Evolutionary conservation across 306 rosid species (phyloP), one percentile per base, ranked within the genome.

Genomic region (cucumber (Cucumis sativus)): DNA sequence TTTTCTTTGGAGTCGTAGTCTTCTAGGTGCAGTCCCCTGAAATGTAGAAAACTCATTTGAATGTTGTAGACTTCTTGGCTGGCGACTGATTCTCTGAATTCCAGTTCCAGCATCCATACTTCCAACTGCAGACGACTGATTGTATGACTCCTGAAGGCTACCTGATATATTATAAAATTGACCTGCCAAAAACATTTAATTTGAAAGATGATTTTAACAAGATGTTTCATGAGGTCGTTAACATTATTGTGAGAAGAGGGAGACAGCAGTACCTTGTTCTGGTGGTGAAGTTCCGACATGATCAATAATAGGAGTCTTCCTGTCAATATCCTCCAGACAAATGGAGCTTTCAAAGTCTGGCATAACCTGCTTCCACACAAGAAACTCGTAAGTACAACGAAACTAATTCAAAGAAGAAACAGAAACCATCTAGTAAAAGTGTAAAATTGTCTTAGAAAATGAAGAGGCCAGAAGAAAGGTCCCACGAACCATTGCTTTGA

Each of bases 11-110:
- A 90, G 72, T 16, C 77, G 87, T 59, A 92, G 3, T 84, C 98
- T 88, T 86, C 96, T 92, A 11, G 74, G 82, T 3, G 98, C 98
- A 59, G 40, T 66, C 43, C 88, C 90, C 73, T 87, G 88, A 16
- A 5, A 2, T 16, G 2, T 57, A 9, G 30, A 3, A 69, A 79
- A 81, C 64, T 49, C 43, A 28, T 40, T 66, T 49, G 41, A 62
- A 47, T 72, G 81, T 40, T 76, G 85, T 40, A 70, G 80, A 73
- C 20, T 80, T 73, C 40, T 85, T 37, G 49, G 65, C 21, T 51
- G 79, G 51, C 90, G 89, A 57, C 76, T 5, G 81, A 82, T 86
- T 65, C 54, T 61, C 66, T 79, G 72, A 71, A 89, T 88, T 76
- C 88, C 91, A 57, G 83, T 70, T 54, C 76, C 75, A 62, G 14